Percentiles rank a stretch among this genome's conserved stretches.
Evolutionary conservation across 2,329 filamentous ascomycete species (phyloP).

Genomic region (Cercospora zeae-maydis): DNA sequence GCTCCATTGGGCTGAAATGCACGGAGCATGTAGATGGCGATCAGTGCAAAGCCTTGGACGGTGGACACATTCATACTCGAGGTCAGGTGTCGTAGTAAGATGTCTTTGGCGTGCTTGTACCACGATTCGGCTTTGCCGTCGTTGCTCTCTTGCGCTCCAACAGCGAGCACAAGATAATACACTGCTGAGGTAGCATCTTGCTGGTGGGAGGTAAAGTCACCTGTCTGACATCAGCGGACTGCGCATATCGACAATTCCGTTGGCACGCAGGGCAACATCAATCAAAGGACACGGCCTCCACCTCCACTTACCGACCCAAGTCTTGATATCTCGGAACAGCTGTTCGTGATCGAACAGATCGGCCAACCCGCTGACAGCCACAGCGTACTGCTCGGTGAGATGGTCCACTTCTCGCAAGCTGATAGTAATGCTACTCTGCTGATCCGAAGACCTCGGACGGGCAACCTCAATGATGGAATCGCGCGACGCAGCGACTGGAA

Average conservation of each 20-base stretch:
- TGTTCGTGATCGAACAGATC: slow-evolving; percentile 48
- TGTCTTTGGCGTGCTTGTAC: slow-evolving; percentile 46
- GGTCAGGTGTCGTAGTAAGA: slow-evolving; percentile 46
- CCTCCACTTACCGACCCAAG: slow-evolving; percentile 26
- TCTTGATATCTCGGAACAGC: slow-evolving; percentile 28
- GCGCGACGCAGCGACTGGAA: slow-evolving; percentile 19
- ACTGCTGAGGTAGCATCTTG: slow-evolving; percentile 47
- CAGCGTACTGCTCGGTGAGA: slow-evolving; percentile 43
- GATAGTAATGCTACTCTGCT: slow-evolving; percentile 27
- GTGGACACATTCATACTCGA: slow-evolving; percentile 50
- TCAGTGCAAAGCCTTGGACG: slow-evolving; percentile 51
- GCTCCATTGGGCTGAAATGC: slow-evolving; percentile 52
- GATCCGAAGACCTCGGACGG: not conserved
- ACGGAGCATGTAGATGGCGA: slow-evolving; percentile 53
- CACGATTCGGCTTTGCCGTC: slow-evolving; percentile 46
- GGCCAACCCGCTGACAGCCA: slow-evolving; percentile 48
- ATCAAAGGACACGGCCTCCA: not conserved
- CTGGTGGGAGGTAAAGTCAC: slow-evolving; percentile 7
- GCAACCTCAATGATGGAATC: slow-evolving; percentile 28
- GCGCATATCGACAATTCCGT: not conserved
- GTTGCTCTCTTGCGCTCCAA: slow-evolving; percentile 46
- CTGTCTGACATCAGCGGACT: not conserved
- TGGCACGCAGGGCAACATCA: no score
- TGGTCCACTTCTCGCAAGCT: slow-evolving; percentile 41
- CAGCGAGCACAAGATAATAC: slow-evolving; percentile 51